Conservation (phyloP, 805 yeast species). For the Vanderwaltozyma verrucispora region DNA sequence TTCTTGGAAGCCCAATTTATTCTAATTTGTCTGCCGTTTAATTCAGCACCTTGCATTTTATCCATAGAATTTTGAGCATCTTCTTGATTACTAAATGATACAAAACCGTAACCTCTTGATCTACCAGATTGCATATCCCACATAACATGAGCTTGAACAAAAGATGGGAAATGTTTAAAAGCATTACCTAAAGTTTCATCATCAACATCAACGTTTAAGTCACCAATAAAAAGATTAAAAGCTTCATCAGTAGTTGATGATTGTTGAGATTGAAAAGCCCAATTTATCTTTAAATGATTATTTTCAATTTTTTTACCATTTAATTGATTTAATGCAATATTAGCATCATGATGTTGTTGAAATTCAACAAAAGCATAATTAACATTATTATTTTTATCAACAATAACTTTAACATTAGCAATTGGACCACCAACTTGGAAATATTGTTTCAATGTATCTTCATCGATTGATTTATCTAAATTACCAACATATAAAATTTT, state of each 20-base stretch:
- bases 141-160: constrained; percentile 85
- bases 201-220: constrained; percentile 69
- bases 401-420: constrained; percentile 55
- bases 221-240: constrained; percentile 78
- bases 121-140: constrained; percentile 95
- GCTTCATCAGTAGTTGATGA: constrained; percentile 45
- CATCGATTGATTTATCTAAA: constrained; percentile 53
- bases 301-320: constrained; percentile 49
- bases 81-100: constrained; percentile 51
- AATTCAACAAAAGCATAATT: constrained; percentile 83
- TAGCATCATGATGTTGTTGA: constrained; percentile 46
- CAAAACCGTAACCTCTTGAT: constrained; percentile 88
- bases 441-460: constrained; percentile 48
- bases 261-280: constrained; percentile 79
- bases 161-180: constrained; percentile 47
- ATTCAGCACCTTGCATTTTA: constrained; percentile 61
- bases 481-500: constrained; percentile 72
- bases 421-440: constrained; percentile 55
- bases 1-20: constrained; percentile 85
- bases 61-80: constrained; percentile 70
- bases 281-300: constrained; percentile 53
- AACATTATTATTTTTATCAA: constrained; percentile 62
- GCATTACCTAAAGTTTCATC: constrained; percentile 57
- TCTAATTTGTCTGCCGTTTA: constrained; percentile 69
- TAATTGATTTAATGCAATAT: constrained; percentile 47